Base-by-base conservation (phyloP, 2,329 filamentous ascomycete genomes). In the Bisporella sp. region DNA sequence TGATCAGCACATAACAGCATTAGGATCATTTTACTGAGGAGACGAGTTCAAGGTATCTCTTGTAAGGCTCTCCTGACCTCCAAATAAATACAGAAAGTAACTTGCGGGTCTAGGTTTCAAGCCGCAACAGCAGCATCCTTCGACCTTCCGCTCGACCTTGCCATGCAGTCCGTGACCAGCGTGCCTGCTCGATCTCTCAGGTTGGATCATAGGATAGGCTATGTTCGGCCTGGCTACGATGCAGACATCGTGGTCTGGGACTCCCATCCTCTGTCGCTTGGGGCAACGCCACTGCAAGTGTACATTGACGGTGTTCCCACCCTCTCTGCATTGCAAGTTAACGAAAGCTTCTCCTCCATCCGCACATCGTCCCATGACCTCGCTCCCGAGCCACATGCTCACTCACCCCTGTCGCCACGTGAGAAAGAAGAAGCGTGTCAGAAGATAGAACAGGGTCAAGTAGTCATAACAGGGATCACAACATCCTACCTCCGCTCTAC, bases 231-330 rank as follows among this genome's bases (percentile, higher is more conserved):
- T 4, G 72, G 73, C 4, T 76, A 73, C 50, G 74, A 77, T 57
- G 74, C 73, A 11, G 74, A 77, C 50, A 56, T 77, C 31, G 74
- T 74, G 4, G 64, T 76, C 4, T 76, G 73, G 73, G 69, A 76
- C 51, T 67, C 67, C 0, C 72, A 76, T 52, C 73, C 73, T 3
- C 64, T 76, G 1, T 64, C 68, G 9, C 56, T 71, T 12, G 73
- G 72, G 5, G 71, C 73, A 8, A 73, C 68, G 4, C 70, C 73
- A 4, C 57, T 70, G 7, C 71, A 76, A 50, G 73, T 76, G 11
- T 75, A 69, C 37, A 70, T 76, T 53, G 73, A 76, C 55, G 73
- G 73, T 2, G 64, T 57, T 31, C 56, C 66, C 32, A 66, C 65
- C 29, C 54, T 71, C 12, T 64, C 70, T 30, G 59, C 64, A 1